Evolutionary conservation across 495 filamentous ascomycete genomes (phyloP).

Genomic region (Penicillium turbatum): DNA sequence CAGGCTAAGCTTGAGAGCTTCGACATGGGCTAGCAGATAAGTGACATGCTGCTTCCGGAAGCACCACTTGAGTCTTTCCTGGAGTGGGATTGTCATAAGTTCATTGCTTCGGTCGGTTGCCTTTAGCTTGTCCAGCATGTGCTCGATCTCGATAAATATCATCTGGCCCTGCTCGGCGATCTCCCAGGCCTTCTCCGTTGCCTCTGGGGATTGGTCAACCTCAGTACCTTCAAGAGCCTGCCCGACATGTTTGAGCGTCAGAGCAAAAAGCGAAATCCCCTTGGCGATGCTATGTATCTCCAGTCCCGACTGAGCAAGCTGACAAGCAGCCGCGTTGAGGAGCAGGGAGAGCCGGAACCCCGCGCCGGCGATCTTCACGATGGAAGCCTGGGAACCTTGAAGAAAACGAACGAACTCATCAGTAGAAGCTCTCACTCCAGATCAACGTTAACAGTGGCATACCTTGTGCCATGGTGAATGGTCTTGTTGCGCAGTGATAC

Average conservation of each 20-base stretch:
- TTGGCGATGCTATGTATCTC: conserved; percentile 48
- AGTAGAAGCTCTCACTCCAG: not conserved
- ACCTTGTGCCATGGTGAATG: conserved; percentile 20
- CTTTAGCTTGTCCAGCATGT: conserved; percentile 41
- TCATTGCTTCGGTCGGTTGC: conserved; percentile 31
- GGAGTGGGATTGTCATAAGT: conserved; percentile 27
- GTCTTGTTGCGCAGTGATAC: not conserved
- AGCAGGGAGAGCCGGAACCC: conserved; percentile 44
- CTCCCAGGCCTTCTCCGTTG: conserved; percentile 38
- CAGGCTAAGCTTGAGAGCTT: conserved; percentile 43
- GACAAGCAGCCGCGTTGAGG: conserved; percentile 41
- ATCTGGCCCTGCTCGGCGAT: conserved; percentile 38
- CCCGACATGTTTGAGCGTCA: conserved; percentile 40
- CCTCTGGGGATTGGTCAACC: conserved; percentile 26
- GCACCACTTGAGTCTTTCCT: conserved; percentile 42
- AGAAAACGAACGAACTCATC: not conserved
- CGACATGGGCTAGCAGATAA: conserved; percentile 43
- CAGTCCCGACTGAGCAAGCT: conserved; percentile 39
- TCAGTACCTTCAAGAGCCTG: conserved; percentile 29
- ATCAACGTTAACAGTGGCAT: not conserved
- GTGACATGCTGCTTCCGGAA: conserved; percentile 44
- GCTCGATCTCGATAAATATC: conserved; percentile 43
- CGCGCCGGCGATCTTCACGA: conserved; percentile 37
- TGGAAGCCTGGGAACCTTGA: conserved; percentile 26
- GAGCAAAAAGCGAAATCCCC: conserved; percentile 41